Evolutionary conservation across 257 asterid species (phyloP).

Genomic region (Rhazya stricta): DNA sequence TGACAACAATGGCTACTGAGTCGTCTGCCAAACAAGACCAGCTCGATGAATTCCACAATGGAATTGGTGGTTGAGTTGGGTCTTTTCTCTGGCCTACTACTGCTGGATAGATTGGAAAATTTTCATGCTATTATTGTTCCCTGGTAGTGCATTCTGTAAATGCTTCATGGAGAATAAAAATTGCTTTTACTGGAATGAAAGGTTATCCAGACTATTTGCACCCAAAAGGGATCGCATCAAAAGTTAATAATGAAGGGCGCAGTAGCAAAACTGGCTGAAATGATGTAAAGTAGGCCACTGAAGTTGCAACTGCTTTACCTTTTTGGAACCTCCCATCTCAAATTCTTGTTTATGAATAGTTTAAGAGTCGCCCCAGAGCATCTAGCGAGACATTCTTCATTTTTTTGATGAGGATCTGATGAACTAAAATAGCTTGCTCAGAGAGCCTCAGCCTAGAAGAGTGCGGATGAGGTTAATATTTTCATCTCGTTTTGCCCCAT

Average conservation of each 20-base stretch:
- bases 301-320: background rate
- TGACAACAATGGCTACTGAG: background rate
- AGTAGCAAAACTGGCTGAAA: constrained; percentile 2
- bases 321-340: background rate
- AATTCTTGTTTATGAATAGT: too few relatives aligned
- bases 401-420: background rate
- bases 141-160: background rate
- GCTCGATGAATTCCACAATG: too few relatives aligned
- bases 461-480: background rate
- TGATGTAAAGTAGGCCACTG: background rate
- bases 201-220: background rate
- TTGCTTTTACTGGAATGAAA: background rate
- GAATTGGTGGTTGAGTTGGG: too few relatives aligned
- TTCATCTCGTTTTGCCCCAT: background rate
- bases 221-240: background rate
- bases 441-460: background rate
- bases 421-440: too few relatives aligned
- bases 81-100: too few relatives aligned
- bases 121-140: too few relatives aligned
- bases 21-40: too few relatives aligned
- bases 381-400: background rate
- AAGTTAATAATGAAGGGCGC: background rate
- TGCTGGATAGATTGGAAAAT: too few relatives aligned
- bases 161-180: background rate
- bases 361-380: background rate